These are phyloP conservation scores for Bassia scoparia DNA, from an alignment of 148 eudicot genomes.

Conservation along the genomic window DNA sequence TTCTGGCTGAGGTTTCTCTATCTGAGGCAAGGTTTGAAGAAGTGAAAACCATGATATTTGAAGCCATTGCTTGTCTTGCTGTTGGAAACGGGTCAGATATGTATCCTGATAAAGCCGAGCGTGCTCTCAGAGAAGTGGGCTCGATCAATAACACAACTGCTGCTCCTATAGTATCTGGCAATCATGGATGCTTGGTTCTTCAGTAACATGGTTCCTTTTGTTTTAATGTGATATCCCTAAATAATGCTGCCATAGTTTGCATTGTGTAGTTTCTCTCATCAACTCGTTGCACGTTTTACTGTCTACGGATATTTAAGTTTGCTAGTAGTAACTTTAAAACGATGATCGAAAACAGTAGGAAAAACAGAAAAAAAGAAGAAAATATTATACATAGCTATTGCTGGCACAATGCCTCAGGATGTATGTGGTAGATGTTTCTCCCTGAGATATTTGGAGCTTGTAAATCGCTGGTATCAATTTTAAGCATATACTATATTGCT, in stretches of 20 bases:
- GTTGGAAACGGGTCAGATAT: constrained; percentile 22
- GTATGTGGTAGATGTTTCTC: constrained; percentile 14
- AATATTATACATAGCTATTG: not conserved
- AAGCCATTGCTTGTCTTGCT: constrained; percentile 41
- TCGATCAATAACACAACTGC: constrained; percentile 45
- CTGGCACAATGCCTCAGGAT: constrained; percentile 9
- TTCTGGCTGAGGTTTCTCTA: constrained; percentile 83
- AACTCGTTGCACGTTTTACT: not conserved
- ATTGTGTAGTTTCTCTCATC: not conserved
- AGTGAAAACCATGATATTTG: constrained; percentile 58
- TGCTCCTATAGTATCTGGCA: constrained; percentile 52
- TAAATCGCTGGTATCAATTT: constrained; percentile 17
- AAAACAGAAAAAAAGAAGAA: not conserved
- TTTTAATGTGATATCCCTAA: constrained; percentile 6
- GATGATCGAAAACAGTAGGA: not conserved
- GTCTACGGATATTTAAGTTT: not conserved
- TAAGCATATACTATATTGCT: not conserved
- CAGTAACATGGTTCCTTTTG: constrained; percentile 20
- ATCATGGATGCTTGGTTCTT: constrained; percentile 60
- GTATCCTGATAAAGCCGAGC: constrained; percentile 34
- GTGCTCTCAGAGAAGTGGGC: constrained; percentile 38
- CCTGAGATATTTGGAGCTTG: constrained; percentile 12
- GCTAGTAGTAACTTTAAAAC: not conserved
- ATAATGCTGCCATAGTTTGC: constrained; percentile 15
- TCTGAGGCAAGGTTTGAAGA: constrained; percentile 79